A percentile compares a stretch with the other conserved stretches of the same genome.
phyloP scores from a whole-genome alignment of 106 monocot genomes.

The Dendrobium chrysotoxum region DNA sequence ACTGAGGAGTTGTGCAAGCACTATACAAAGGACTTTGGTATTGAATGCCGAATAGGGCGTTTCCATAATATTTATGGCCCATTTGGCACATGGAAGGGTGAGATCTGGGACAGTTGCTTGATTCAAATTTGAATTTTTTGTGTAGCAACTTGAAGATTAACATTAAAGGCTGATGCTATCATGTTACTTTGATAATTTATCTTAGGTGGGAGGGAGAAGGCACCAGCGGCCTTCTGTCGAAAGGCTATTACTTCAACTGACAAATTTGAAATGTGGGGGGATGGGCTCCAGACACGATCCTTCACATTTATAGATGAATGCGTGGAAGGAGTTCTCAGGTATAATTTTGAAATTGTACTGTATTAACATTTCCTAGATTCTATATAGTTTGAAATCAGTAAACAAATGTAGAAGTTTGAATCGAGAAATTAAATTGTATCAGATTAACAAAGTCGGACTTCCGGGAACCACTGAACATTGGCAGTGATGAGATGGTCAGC shows the following conservation, averaged over 20 bases:
- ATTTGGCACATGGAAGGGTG: conserved; percentile 92
- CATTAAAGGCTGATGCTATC: neutral
- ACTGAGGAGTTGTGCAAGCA: conserved; percentile 90
- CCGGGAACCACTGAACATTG: conserved; percentile 82
- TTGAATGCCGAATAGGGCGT: conserved; percentile 77
- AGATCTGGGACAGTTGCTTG: neutral
- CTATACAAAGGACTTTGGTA: conserved; percentile 81
- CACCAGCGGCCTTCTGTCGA: conserved; percentile 87
- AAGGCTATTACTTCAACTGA: conserved; percentile 73
- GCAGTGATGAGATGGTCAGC: conserved; percentile 96
- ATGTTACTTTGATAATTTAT: neutral
- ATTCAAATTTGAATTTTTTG: neutral
- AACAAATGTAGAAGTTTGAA: neutral
- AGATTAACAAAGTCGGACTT: conserved; percentile 91
- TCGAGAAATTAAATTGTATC: neutral
- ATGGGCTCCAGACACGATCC: conserved; percentile 85
- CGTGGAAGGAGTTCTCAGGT: conserved; percentile 88
- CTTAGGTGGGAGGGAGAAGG: conserved; percentile 89
- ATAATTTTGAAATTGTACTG: conserved; percentile 4
- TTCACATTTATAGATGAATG: conserved; percentile 96
- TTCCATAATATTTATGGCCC: conserved; percentile 94
- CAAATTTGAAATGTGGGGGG: conserved; percentile 95
- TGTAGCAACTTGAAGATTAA: neutral
- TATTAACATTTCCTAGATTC: neutral
- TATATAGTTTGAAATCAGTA: neutral